Evolutionary conservation across 2,329 filamentous ascomycete species (phyloP).

Genomic region (Aspergillus sp.): DNA sequence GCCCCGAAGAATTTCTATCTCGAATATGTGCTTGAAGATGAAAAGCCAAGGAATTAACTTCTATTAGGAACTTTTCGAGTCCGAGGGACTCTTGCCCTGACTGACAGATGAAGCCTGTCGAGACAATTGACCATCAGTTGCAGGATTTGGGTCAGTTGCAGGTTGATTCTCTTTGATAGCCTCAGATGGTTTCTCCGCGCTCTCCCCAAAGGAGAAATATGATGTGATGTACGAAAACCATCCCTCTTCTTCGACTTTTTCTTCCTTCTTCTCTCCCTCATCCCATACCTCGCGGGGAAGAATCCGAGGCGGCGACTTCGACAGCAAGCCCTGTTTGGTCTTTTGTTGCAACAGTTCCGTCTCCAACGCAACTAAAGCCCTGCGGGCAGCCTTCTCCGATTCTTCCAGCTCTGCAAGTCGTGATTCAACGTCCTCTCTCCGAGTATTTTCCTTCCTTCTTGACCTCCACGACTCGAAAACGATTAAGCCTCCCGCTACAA

Average conservation of each 20-base stretch:
- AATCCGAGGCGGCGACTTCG: slow-evolving; percentile 26
- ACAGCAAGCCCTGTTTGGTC: slow-evolving; percentile 29
- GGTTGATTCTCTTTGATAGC: not conserved
- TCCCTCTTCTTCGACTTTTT: slow-evolving; percentile 20
- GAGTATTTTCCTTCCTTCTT: slow-evolving; percentile 55
- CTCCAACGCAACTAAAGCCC: slow-evolving; percentile 41
- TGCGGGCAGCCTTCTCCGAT: slow-evolving; percentile 37
- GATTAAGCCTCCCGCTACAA: slow-evolving; percentile 59
- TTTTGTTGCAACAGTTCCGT: slow-evolving; percentile 41
- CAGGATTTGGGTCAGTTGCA: not conserved
- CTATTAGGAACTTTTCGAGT: not conserved
- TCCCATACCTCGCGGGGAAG: slow-evolving; percentile 36
- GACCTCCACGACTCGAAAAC: slow-evolving; percentile 59
- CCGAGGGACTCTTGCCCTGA: not conserved
- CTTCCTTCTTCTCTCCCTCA: slow-evolving; percentile 26
- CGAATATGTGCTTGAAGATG: not conserved
- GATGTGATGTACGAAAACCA: slow-evolving; percentile 31
- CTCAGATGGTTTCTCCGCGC: not conserved
- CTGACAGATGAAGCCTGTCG: not conserved
- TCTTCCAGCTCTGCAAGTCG: slow-evolving; percentile 55
- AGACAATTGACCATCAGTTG: not conserved
- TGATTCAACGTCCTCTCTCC: slow-evolving; percentile 58
- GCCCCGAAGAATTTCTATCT: too few species aligned
- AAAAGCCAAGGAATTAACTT: not conserved
- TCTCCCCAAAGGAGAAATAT: slow-evolving; percentile 24